A percentile compares a stretch with the other conserved stretches of the same genome.
Evolutionary conservation across 2,329 filamentous ascomycete genomes (phyloP).

Genomic region (Hymenotorrendiella dingleyae): DNA sequence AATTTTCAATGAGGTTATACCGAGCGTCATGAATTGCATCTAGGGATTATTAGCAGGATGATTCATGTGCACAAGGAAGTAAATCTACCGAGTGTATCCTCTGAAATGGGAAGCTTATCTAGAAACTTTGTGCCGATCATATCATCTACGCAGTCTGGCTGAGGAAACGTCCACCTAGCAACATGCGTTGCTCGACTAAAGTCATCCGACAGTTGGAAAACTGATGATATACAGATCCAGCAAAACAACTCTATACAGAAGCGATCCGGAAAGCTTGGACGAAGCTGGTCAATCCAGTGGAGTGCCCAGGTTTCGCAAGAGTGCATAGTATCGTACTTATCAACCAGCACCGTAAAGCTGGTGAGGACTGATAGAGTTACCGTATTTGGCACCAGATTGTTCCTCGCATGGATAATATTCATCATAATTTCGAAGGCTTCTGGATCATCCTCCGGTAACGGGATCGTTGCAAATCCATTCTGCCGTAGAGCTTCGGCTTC

Average conservation of each 20-base stretch:
- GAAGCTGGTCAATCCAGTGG: slow-evolving; percentile 7
- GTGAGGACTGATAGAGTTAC: slow-evolving; percentile 26
- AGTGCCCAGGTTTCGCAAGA: slow-evolving; percentile 1
- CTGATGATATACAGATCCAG: slow-evolving; percentile 17
- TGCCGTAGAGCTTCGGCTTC: slow-evolving; percentile 16
- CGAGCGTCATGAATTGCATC: too few species aligned
- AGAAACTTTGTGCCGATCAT: slow-evolving; percentile 3
- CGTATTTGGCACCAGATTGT: slow-evolving; percentile 17
- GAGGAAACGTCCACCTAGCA: slow-evolving; percentile 4
- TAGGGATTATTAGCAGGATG: too few species aligned
- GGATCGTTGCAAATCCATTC: slow-evolving; percentile 18
- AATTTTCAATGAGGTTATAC: too few species aligned
- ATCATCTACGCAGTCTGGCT: slow-evolving; percentile 5
- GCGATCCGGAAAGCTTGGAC: slow-evolving; percentile 5
- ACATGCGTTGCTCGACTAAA: slow-evolving; percentile 10
- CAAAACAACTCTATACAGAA: slow-evolving; percentile 7
- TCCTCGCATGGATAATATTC: slow-evolving; percentile 29
- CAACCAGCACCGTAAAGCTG: slow-evolving; percentile 24
- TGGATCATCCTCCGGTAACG: slow-evolving; percentile 29
- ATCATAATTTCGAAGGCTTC: slow-evolving; percentile 30
- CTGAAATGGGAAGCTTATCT: slow-evolving; percentile 12
- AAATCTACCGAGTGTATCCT: slow-evolving; percentile 9
- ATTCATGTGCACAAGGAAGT: too few species aligned
- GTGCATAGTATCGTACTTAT: slow-evolving; percentile 24
- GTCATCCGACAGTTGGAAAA: slow-evolving; percentile 10